phyloP scores from a whole-genome alignment of 169 alveolate species.

The Eimeria maxima region DNA sequence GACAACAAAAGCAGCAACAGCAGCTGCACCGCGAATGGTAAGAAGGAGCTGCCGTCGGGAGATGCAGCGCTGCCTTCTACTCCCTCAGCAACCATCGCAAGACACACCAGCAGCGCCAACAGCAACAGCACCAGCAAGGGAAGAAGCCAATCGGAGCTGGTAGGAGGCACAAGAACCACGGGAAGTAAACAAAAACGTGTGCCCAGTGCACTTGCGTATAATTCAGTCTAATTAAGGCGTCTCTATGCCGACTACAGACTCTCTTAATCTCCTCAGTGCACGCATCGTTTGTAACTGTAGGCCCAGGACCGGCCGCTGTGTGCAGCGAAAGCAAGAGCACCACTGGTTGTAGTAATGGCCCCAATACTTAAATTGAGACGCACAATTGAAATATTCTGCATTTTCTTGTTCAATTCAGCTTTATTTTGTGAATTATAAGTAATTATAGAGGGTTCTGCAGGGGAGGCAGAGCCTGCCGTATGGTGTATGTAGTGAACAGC shows the following conservation, averaged over 20 bases:
- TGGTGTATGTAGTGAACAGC: not conserved
- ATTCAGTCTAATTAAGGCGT: not conserved
- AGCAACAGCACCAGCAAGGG: not conserved
- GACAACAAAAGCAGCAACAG: not conserved
- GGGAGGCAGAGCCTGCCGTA: not conserved
- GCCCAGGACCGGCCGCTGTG: not conserved
- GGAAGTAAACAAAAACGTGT: not conserved
- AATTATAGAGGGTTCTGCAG: not conserved
- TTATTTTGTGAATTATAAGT: not conserved
- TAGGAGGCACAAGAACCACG: not conserved
- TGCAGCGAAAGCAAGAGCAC: not conserved
- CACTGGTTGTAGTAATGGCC: not conserved
- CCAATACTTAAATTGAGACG: not conserved
- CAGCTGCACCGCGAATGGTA: not conserved
- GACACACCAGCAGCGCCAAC: not conserved
- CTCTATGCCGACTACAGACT: not conserved
- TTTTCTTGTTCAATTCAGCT: not conserved
- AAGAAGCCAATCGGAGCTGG: not conserved
- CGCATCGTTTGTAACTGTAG: not conserved
- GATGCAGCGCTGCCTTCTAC: not conserved
- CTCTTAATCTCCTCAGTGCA: not conserved
- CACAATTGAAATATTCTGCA: not conserved
- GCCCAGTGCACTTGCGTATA: not conserved
- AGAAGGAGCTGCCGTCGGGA: not conserved
- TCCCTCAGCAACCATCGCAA: slow-evolving; percentile 4